Evolutionary conservation across 495 filamentous ascomycete genomes (phyloP).

Genomic region (Neurospora cerealis): DNA sequence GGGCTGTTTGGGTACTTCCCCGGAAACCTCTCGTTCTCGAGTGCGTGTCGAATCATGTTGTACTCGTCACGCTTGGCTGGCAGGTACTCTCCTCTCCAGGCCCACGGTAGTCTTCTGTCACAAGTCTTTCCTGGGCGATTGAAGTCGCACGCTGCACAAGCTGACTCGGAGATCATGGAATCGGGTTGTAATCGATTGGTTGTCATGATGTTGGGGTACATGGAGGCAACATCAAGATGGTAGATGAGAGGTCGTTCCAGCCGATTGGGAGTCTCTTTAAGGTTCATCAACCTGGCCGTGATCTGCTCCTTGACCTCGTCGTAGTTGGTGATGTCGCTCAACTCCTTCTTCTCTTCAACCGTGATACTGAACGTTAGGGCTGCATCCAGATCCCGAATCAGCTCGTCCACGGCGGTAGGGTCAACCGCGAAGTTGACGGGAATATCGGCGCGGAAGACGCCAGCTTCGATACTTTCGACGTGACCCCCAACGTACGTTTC

Average conservation of each 20-base stretch:
- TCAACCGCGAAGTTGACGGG: conserved; percentile 88
- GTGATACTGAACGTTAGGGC: conserved; percentile 85
- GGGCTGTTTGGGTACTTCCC: conserved; percentile 58
- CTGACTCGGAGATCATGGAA: conserved; percentile 93
- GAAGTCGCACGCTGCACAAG: conserved; percentile 97
- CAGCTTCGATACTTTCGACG: conserved; percentile 98
- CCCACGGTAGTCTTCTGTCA: conserved; percentile 89
- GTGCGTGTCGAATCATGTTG: conserved; percentile 91
- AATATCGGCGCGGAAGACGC: conserved; percentile 93
- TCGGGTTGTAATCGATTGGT: conserved; percentile 96
- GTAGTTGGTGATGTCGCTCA: conserved; percentile 89
- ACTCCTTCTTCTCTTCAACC: conserved; percentile 87
- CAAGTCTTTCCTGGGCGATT: conserved; percentile 96
- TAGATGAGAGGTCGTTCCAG: conserved; percentile 87
- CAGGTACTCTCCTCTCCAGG: conserved; percentile 96
- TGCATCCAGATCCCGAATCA: conserved; percentile 77
- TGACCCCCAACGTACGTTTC: conserved; percentile 98
- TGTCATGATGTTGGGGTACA: conserved; percentile 99
- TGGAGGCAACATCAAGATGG: conserved; percentile 95
- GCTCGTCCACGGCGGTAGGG: conserved; percentile 75
- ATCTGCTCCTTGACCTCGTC: conserved; percentile 88
- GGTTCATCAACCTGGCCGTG: conserved; percentile 51
- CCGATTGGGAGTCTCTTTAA: conserved; percentile 74
- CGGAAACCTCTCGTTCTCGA: conserved; percentile 91
- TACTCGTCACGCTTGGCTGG: conserved; percentile 96